Conservation (phyloP, 2,329 filamentous ascomycete species). For the Grosmannia huntii region DNA sequence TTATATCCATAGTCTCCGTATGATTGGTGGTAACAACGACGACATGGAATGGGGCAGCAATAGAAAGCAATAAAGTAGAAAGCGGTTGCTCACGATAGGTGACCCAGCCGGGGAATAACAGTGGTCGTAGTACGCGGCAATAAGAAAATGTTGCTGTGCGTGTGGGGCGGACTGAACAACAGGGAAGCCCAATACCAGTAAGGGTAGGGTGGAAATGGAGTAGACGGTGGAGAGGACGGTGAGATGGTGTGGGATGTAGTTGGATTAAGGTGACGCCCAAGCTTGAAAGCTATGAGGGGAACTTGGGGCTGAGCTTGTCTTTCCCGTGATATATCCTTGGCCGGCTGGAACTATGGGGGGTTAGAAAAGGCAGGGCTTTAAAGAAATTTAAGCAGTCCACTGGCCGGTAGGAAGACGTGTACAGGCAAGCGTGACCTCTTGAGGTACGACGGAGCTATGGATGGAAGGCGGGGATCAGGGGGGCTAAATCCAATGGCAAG, state of each 20-base stretch:
- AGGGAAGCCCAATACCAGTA: background rate
- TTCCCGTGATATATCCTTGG: slow-evolving; percentile 7
- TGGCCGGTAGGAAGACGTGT: background rate
- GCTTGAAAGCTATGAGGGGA: background rate
- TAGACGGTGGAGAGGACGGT: background rate
- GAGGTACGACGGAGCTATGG: background rate
- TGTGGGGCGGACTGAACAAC: background rate
- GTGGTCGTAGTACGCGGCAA: background rate
- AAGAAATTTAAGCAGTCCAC: background rate
- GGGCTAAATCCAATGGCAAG: background rate
- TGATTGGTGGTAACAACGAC: background rate
- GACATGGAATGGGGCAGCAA: slow-evolving; percentile 5
- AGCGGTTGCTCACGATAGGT: background rate
- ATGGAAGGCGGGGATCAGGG: background rate
- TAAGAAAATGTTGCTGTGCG: background rate
- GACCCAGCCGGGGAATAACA: background rate
- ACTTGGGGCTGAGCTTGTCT: background rate
- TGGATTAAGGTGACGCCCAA: background rate
- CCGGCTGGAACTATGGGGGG: too few species aligned
- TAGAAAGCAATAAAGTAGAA: background rate
- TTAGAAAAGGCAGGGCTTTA: too few species aligned
- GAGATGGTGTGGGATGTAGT: background rate
- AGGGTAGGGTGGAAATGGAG: background rate
- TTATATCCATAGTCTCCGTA: slow-evolving; percentile 9
- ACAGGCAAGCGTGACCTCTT: background rate